phyloP scores from a whole-genome alignment of 2,329 filamentous ascomycete genomes.

The Talaromyces verruculosus region DNA sequence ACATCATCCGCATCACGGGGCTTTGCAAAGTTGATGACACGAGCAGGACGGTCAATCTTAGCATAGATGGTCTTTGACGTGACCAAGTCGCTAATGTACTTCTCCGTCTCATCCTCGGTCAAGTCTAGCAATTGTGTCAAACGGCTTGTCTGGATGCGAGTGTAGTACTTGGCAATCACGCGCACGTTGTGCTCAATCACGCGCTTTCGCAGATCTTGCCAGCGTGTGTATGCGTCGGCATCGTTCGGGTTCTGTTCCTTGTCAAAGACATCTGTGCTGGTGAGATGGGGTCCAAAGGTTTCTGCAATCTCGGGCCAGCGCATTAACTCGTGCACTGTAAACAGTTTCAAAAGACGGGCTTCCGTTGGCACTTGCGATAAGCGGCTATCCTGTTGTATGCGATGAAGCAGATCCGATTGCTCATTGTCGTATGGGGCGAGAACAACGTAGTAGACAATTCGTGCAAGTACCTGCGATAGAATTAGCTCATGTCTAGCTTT shows the following conservation, averaged over 20 bases:
- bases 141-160: constrained; percentile 87
- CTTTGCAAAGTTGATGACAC: constrained; percentile 91
- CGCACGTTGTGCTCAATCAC: constrained; percentile 99
- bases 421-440: constrained; percentile 97
- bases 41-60: constrained; percentile 91
- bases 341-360: constrained; percentile 84
- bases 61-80: constrained; percentile 97
- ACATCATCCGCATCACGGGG: constrained; percentile 93
- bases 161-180: constrained; percentile 98
- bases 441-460: constrained; percentile 96
- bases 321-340: constrained; percentile 96
- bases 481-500: neutral
- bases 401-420: constrained; percentile 93
- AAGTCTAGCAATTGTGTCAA: constrained; percentile 89
- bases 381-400: constrained; percentile 81
- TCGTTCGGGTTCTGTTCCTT: constrained; percentile 64
- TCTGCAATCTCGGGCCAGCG: constrained; percentile 93
- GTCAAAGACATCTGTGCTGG: constrained; percentile 86
- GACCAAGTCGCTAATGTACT: constrained; percentile 96
- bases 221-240: constrained; percentile 78
- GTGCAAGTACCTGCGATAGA: constrained; percentile 71
- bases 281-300: constrained; percentile 84
- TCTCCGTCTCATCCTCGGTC: constrained; percentile 93
- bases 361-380: constrained; percentile 76
- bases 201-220: constrained; percentile 93